Evolutionary conservation across 768 basidiomycete species (phyloP).

Genomic region (Leccinum boreale): DNA sequence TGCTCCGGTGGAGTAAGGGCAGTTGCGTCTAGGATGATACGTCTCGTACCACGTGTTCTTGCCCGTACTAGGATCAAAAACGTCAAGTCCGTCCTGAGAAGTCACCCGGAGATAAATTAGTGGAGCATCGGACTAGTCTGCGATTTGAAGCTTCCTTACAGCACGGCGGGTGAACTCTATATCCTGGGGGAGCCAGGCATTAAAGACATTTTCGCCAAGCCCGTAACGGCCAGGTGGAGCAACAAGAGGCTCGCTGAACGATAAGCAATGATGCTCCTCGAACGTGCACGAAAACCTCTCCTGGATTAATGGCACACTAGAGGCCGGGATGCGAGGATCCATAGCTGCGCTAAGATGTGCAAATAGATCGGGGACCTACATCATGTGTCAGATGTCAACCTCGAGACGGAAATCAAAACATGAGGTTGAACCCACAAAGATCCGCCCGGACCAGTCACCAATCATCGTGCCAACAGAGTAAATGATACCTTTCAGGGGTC

Average conservation of each 20-base stretch:
- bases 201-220: conserved; percentile 43
- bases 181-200: conserved; percentile 46
- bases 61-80: conserved; percentile 40
- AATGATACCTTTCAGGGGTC: conserved; percentile 40
- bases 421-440: conserved; percentile 35
- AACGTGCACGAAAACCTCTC: conserved; percentile 41
- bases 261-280: conserved; percentile 47
- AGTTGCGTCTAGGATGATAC: conserved; percentile 37
- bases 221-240: conserved; percentile 34
- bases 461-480: conserved; percentile 42
- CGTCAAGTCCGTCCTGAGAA: conserved; percentile 40
- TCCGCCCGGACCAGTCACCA: conserved; percentile 48
- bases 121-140: background rate
- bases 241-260: conserved; percentile 35
- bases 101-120: conserved; percentile 11
- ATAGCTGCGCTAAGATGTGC: conserved; percentile 23
- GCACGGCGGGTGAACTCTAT: conserved; percentile 30
- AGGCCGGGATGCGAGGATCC: conserved; percentile 19
- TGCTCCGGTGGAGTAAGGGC: conserved; percentile 35
- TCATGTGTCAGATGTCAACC: conserved; percentile 20
- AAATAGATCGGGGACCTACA: conserved; percentile 23
- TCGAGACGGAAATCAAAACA: conserved; percentile 7
- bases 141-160: conserved; percentile 25
- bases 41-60: conserved; percentile 44
- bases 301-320: conserved; percentile 28